A percentile compares a stretch with the other conserved stretches of the same genome.
These are phyloP conservation scores for Candida ponderosae DNA, from an alignment of 805 yeast species.

Conservation along the genomic window DNA sequence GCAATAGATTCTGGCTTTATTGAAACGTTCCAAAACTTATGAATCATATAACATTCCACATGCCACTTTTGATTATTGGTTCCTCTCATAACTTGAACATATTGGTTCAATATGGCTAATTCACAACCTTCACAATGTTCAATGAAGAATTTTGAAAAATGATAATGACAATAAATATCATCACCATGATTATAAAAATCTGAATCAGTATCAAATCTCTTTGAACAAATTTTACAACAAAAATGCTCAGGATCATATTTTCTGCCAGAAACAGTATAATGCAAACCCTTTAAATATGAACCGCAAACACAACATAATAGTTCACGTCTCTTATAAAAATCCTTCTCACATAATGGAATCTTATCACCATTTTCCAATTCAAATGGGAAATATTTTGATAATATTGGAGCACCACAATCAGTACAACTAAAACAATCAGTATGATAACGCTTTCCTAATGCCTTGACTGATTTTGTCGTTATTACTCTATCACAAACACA, in stretches of 20 bases:
- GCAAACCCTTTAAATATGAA: conserved; percentile 81
- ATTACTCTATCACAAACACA: conserved; percentile 45
- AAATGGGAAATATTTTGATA: conserved; percentile 82
- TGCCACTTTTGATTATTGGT: conserved; percentile 97
- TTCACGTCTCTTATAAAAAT: conserved; percentile 79
- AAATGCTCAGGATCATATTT: conserved; percentile 95
- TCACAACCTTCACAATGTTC: conserved; percentile 91
- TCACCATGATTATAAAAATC: conserved; percentile 85
- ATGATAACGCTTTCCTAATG: conserved; percentile 72
- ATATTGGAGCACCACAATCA: conserved; percentile 77
- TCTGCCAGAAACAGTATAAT: conserved; percentile 86
- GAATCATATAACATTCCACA: conserved; percentile 97
- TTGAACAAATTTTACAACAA: conserved; percentile 79
- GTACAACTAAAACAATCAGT: conserved; percentile 81
- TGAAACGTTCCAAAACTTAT: conserved; percentile 91
- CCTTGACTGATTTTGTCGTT: conserved; percentile 77
- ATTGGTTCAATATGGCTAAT: conserved; percentile 86
- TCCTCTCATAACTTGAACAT: conserved; percentile 85
- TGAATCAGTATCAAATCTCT: conserved; percentile 84
- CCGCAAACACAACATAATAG: conserved; percentile 84
- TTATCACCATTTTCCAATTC: conserved; percentile 38
- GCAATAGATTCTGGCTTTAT: conserved; percentile 57
- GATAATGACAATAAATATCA: conserved; percentile 82
- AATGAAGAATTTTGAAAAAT: conserved; percentile 81
- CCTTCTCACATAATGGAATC: conserved; percentile 80